phyloP scores from a whole-genome alignment of 352 stramenopile species.

The Globisporangium echinulatum region DNA sequence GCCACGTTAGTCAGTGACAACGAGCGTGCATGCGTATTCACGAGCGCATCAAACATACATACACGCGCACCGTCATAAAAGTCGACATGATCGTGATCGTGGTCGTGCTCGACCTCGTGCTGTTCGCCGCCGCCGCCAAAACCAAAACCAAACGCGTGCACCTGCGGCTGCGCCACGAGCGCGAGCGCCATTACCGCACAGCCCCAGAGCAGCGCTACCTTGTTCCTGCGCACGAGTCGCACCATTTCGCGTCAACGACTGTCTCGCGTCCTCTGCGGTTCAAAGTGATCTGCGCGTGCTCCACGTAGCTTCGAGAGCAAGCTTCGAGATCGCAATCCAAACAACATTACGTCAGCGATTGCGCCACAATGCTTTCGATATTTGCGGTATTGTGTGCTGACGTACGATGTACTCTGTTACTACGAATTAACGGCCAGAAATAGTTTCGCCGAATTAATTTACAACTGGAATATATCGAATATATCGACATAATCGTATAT shows the following conservation, averaged over 20 bases:
- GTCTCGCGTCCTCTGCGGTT: too few relatives aligned
- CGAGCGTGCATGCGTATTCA: neutral
- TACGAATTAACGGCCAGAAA: too few relatives aligned
- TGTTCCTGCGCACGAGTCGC: constrained; percentile 7
- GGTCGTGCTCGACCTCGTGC: constrained; percentile 27
- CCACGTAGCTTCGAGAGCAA: too few relatives aligned
- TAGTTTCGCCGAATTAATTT: too few relatives aligned
- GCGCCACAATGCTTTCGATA: too few relatives aligned
- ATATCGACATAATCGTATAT: too few relatives aligned
- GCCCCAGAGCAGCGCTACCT: constrained; percentile 20
- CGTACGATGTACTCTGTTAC: too few relatives aligned
- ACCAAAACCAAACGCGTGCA: constrained; percentile 38
- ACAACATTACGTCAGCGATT: too few relatives aligned
- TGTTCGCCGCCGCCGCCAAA: constrained; percentile 34
- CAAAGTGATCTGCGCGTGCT: too few relatives aligned
- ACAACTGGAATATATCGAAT: too few relatives aligned
- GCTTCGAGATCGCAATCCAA: too few relatives aligned
- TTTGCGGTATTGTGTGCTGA: too few relatives aligned
- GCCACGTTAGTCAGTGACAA: neutral
- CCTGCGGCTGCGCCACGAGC: constrained; percentile 27
- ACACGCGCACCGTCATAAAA: constrained; percentile 58
- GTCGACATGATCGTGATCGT: constrained; percentile 61
- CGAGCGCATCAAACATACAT: neutral
- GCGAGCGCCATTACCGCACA: constrained; percentile 20
- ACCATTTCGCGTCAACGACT: neutral